These are phyloP conservation scores for Pseudopithomyces chartarum DNA, from an alignment of 2,329 filamentous ascomycete species.

Conservation along the genomic window DNA sequence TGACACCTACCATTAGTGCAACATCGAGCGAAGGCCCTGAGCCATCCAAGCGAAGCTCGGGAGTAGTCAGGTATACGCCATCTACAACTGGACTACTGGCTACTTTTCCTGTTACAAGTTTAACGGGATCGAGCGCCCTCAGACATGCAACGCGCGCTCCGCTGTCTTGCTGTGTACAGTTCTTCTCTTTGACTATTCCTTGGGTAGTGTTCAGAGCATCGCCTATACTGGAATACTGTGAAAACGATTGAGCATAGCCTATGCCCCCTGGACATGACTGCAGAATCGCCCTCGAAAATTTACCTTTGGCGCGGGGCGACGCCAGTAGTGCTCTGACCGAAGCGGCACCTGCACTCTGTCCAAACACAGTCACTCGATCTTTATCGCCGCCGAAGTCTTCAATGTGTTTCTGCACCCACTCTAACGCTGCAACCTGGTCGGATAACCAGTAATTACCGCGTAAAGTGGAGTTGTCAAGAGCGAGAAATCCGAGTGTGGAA, in stretches of 20 bases:
- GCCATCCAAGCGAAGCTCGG: constrained; percentile 25
- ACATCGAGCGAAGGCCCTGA: constrained; percentile 23
- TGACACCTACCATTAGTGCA: constrained; percentile 31
- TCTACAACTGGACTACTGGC: constrained; percentile 41
- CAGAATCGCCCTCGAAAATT: constrained; percentile 56
- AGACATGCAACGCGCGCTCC: constrained; percentile 28
- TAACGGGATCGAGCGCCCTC: constrained; percentile 23
- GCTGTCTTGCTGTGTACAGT: constrained; percentile 21
- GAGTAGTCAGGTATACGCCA: constrained; percentile 32
- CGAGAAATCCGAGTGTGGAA: constrained; percentile 41
- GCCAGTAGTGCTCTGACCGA: constrained; percentile 56
- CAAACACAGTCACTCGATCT: constrained; percentile 43
- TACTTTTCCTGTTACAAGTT: constrained; percentile 19
- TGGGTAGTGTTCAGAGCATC: constrained; percentile 26
- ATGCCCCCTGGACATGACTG: constrained; percentile 23
- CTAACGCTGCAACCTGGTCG: constrained; percentile 56
- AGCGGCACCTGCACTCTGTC: constrained; percentile 43
- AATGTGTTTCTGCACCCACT: constrained; percentile 54
- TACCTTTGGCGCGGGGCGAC: constrained; percentile 53
- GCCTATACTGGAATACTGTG: constrained; percentile 29
- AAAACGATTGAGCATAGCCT: constrained; percentile 27
- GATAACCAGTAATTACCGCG: constrained; percentile 57
- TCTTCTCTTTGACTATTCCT: constrained; percentile 28
- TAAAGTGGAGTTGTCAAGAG: constrained; percentile 47
- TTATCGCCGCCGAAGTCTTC: constrained; percentile 43